These are phyloP conservation scores for Asterochloris sp. DNA, from an alignment of 139 green algal genomes.

Conservation along the genomic window DNA sequence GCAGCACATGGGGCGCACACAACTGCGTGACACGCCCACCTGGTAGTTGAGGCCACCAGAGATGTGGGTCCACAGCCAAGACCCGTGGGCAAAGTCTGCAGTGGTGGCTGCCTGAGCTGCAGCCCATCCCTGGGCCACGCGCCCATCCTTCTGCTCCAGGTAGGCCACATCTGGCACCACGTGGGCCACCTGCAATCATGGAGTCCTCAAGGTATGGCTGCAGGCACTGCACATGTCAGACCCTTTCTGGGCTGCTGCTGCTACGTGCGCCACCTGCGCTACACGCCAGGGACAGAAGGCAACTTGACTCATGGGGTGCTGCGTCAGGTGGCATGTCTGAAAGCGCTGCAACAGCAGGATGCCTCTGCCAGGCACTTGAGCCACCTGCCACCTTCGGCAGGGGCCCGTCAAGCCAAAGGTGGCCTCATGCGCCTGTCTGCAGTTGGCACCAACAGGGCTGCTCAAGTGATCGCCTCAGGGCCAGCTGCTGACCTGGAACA, in stretches of 20 bases:
- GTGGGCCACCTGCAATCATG: slow-evolving; percentile 48
- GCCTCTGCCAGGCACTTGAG: no score
- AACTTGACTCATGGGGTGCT: no score
- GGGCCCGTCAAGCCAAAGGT: no score
- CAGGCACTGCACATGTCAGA: background rate
- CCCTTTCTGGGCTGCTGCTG: background rate
- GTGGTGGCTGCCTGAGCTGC: slow-evolving; percentile 48
- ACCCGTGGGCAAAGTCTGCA: slow-evolving; percentile 62
- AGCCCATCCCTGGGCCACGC: slow-evolving; percentile 45
- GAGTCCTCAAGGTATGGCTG: background rate
- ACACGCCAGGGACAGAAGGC: no score
- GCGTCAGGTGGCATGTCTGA: no score
- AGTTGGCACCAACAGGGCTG: no score
- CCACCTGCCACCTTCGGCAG: no score
- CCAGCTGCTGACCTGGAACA: slow-evolving; percentile 59
- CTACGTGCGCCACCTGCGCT: no score
- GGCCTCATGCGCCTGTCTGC: no score
- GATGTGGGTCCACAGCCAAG: slow-evolving; percentile 69
- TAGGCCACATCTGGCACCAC: slow-evolving; percentile 49
- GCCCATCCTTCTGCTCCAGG: slow-evolving; percentile 22
- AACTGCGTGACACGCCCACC: background rate
- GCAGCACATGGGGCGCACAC: no score
- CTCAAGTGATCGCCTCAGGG: background rate
- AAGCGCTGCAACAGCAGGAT: no score
- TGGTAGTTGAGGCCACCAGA: slow-evolving; percentile 71